Evolutionary conservation across 495 filamentous ascomycete species (phyloP), one percentile per base, ranked within the genome.

Genomic region (Tuber magnatum): DNA sequence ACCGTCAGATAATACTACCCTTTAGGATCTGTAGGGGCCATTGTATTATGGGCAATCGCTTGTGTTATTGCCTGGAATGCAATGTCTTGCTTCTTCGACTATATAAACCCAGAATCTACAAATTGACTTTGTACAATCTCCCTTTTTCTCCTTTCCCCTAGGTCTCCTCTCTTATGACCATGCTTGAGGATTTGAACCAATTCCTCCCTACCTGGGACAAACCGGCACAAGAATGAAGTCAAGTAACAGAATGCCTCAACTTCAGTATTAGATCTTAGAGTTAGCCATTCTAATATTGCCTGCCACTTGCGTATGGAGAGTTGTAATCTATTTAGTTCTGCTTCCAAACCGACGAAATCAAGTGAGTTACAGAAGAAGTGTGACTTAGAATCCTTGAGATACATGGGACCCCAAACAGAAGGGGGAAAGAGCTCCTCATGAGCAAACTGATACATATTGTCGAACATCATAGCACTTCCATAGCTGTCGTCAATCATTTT

Each of bases 1-100:
- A 39, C 40, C 0, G 74, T 6, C 0, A 75, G 38, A 28, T 75
- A 69, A 61, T 75, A 75, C 41, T 75, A 69, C 1, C 8, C 5
- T 1, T 6, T 35, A 0, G 42, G 41, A 32, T 72, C 41, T 14
- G 46, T 2, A 24, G 22, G 0, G 6, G 46, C 46, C 20, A 51
- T 51, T 8, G 46, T 20, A n/a, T 51, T 51, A 8, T 51, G 24
- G 0, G 46, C 2, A 51, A 51, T 51, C 22, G 22, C 46, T 12
- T 51, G 20, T n/a, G 24, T 51, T 18, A 51, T 51, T 12, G 46
- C 46, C 22, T 51, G 46, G 7, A 51, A 51, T 24, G 46, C 7
- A 1, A 51, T 8, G 6, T 51, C 5, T 20, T n/a, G 22, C 7
- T 51, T 20, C 0, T 18, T 3, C 1, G 46, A 24, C 22, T 20